Evolutionary conservation across 495 filamentous ascomycete species (phyloP).

Genomic region (Neurospora sp.): DNA sequence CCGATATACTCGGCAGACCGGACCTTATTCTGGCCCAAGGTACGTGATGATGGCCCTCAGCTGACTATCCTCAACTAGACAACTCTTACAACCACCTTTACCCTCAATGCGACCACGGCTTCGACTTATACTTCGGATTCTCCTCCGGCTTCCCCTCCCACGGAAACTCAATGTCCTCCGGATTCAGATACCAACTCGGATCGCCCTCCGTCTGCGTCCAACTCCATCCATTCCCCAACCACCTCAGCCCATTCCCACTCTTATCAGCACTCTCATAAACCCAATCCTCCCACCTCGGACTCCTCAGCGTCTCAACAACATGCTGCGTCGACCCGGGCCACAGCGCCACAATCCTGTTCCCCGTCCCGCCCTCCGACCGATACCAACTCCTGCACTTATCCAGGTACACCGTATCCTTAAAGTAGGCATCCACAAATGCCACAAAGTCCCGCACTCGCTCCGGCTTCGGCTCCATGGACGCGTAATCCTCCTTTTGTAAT

Average conservation of each 20-base stretch:
- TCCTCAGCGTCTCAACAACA: conserved; percentile 31
- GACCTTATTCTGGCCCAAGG: too few relatives aligned
- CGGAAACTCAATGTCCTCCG: conserved; percentile 33
- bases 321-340: conserved; percentile 37
- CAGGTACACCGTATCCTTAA: conserved; percentile 52
- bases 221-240: conserved; percentile 44
- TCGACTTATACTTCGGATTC: conserved; percentile 24
- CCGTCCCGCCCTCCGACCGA: conserved; percentile 29
- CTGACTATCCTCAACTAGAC: neutral
- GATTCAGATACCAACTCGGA: conserved; percentile 40
- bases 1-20: neutral
- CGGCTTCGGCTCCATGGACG: conserved; percentile 39
- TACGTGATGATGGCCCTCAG: neutral
- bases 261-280: conserved; percentile 20
- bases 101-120: conserved; percentile 39
- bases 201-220: conserved; percentile 33
- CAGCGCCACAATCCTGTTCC: conserved; percentile 26
- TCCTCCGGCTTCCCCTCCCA: conserved; percentile 32
- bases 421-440: conserved; percentile 51
- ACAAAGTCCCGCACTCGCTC: conserved; percentile 51
- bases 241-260: conserved; percentile 24
- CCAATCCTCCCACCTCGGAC: conserved; percentile 36
- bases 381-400: conserved; percentile 66
- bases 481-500: conserved; percentile 56
- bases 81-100: neutral